These are phyloP conservation scores for Quercus parvula DNA, from an alignment of 306 rosid genomes.

Conservation along the genomic window DNA sequence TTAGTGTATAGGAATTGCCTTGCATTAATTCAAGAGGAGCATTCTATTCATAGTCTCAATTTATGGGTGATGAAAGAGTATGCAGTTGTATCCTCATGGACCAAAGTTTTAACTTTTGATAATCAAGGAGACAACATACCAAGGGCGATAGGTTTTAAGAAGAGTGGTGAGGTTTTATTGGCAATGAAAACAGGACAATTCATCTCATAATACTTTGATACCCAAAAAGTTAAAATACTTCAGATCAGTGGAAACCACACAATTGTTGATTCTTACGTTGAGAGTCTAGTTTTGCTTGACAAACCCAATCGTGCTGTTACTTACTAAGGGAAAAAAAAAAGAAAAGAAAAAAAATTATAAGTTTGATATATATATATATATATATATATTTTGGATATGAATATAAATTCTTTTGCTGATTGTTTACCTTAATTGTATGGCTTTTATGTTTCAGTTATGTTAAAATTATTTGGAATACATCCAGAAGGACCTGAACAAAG, in stretches of 20 bases:
- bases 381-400: no score
- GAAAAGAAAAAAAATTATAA: no score
- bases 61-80: background rate
- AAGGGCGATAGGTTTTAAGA: background rate
- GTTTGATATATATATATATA: no score
- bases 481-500: no score
- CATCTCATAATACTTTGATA: slow-evolving; percentile 2
- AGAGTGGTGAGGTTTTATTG: slow-evolving; percentile 15
- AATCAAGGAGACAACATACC: background rate
- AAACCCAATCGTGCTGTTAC: background rate
- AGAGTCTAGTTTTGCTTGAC: slow-evolving; percentile 27
- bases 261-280: slow-evolving; percentile 22
- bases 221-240: background rate
- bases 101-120: background rate
- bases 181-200: background rate
- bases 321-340: no score
- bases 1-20: no score
- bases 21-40: background rate
- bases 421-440: no score
- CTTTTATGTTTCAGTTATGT: no score
- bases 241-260: slow-evolving; percentile 12
- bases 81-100: background rate
- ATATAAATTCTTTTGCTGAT: no score
- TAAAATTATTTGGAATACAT: no score
- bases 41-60: background rate